Evolutionary conservation across 345 rosid species (phyloP).

Genomic region (Pistacia atlantica): DNA sequence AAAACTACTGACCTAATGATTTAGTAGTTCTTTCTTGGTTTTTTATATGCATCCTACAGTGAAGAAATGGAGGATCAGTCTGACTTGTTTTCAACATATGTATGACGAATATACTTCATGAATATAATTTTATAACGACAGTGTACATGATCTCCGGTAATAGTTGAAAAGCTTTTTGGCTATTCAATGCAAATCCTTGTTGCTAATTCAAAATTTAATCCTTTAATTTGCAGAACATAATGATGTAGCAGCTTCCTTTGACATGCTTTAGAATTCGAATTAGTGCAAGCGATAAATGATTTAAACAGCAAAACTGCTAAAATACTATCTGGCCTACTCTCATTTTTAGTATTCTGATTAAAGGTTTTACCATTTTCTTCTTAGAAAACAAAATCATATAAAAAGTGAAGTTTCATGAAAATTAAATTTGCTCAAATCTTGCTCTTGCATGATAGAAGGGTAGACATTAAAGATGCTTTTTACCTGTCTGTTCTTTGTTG

Average conservation of each 20-base stretch:
- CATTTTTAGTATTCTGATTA: neutral
- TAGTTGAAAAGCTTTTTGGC: neutral
- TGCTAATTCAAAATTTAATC: neutral
- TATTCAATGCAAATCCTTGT: neutral
- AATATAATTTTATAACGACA: no score
- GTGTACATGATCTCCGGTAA: neutral
- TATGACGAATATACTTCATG: neutral
- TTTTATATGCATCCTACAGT: neutral
- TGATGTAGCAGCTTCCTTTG: neutral
- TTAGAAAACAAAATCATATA: no score
- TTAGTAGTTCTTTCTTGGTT: neutral
- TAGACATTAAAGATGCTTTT: conserved; percentile 1
- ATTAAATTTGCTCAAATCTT: neutral
- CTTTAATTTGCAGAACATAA: neutral
- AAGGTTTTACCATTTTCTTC: neutral
- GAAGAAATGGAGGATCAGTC: neutral
- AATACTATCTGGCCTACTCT: neutral
- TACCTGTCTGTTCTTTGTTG: conserved; percentile 88
- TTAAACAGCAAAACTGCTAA: neutral
- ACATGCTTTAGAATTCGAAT: neutral
- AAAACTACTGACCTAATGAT: neutral
- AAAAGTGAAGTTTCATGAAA: neutral
- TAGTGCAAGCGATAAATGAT: neutral
- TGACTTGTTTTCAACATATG: neutral
- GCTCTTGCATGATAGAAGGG: neutral